Conservation (phyloP, 2,329 filamentous ascomycete genomes). For the Elsinoe batatas region DNA sequence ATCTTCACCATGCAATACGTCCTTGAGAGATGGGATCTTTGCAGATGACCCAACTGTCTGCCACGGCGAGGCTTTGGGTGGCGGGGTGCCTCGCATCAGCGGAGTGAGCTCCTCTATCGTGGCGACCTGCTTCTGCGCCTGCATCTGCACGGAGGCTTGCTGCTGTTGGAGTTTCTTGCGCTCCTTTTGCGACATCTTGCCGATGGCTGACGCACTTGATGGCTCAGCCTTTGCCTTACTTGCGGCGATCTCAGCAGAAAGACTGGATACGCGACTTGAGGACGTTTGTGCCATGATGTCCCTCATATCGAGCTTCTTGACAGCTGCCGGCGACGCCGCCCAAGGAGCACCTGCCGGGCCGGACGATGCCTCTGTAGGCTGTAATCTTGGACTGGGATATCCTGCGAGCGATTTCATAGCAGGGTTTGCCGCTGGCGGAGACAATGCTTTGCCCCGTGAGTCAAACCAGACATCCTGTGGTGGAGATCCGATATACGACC, state of each 20-base stretch:
- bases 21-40: constrained; percentile 42
- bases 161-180: constrained; percentile 72
- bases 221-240: constrained; percentile 12
- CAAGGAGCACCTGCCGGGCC: constrained; percentile 37
- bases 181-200: constrained; percentile 82
- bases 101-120: constrained; percentile 31
- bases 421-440: constrained; percentile 14
- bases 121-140: not conserved
- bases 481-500: constrained; percentile 16
- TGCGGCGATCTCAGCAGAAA: constrained; percentile 39
- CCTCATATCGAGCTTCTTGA: constrained; percentile 60
- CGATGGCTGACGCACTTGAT: constrained; percentile 25
- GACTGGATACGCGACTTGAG: constrained; percentile 39
- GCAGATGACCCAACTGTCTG: constrained; percentile 44
- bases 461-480: constrained; percentile 32
- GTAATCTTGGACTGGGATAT: not conserved
- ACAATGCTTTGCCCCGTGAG: constrained; percentile 30
- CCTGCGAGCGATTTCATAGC: not conserved
- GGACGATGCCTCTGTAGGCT: not conserved
- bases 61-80: constrained; percentile 46
- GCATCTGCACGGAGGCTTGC: constrained; percentile 30
- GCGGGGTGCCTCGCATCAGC: constrained; percentile 24
- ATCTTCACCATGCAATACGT: constrained; percentile 34
- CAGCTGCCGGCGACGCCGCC: constrained; percentile 44
- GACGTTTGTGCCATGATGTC: constrained; percentile 63